These are phyloP conservation scores for Penicillium fuscoglaucum DNA, from an alignment of 2,329 filamentous ascomycete species.

Conservation along the genomic window DNA sequence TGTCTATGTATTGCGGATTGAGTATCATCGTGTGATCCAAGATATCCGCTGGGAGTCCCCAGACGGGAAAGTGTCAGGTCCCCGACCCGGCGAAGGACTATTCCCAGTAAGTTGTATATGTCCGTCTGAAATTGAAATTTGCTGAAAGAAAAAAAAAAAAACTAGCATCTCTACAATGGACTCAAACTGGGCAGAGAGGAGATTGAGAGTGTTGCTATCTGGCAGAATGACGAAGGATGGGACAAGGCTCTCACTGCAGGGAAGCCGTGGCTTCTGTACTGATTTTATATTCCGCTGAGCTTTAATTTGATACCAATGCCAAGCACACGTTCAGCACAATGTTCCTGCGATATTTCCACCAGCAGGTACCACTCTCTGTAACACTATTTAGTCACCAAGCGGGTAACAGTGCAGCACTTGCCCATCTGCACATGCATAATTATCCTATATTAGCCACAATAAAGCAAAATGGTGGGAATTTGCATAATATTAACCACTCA, in stretches of 20 bases:
- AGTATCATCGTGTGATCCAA: constrained; percentile 30
- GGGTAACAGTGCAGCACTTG: constrained; percentile 40
- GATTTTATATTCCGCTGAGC: constrained; percentile 2
- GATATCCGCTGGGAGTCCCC: constrained; percentile 42
- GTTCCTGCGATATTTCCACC: neutral
- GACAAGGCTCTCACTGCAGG: constrained; percentile 36
- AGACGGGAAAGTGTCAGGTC: constrained; percentile 38
- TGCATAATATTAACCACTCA: constrained; percentile 21
- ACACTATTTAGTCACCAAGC: constrained; percentile 31
- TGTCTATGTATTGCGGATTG: constrained; percentile 41
- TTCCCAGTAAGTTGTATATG: constrained; percentile 39
- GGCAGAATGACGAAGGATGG: constrained; percentile 42
- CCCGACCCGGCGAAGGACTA: constrained; percentile 40
- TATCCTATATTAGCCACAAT: neutral
- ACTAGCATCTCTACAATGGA: constrained; percentile 42
- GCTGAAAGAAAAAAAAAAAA: neutral
- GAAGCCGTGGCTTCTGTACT: constrained; percentile 40
- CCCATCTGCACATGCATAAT: constrained; percentile 28
- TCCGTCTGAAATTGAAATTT: neutral
- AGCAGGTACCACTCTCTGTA: neutral
- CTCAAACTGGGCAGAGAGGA: constrained; percentile 40
- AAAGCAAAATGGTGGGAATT: neutral
- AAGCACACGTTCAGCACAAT: neutral
- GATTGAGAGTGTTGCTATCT: constrained; percentile 40
- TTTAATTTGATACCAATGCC: neutral